These are phyloP conservation scores for Dactylellina haptotyla DNA, from an alignment of 2,329 filamentous ascomycete genomes.

Conservation along the genomic window DNA sequence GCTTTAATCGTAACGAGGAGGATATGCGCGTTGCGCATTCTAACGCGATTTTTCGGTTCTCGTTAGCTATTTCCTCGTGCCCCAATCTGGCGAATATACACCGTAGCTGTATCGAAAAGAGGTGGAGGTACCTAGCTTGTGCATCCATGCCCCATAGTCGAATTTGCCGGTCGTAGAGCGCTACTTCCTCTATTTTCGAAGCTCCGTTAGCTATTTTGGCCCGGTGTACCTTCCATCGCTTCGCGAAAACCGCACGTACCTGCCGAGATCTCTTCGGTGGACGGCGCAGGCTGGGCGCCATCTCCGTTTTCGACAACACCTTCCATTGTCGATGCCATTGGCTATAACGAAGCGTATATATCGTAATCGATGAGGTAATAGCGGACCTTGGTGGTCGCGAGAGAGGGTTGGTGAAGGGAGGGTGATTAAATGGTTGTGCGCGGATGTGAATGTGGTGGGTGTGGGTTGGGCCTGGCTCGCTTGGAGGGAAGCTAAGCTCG, in stretches of 20 bases:
- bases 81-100: too few species aligned
- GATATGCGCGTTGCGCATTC: conserved; percentile 87
- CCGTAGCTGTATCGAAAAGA: neutral
- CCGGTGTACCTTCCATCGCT: neutral
- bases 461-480: neutral
- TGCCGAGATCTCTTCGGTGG: conserved; percentile 39
- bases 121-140: conserved; percentile 73
- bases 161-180: conserved; percentile 96
- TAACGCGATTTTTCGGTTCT: conserved; percentile 60
- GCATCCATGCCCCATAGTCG: conserved; percentile 96
- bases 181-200: conserved; percentile 79
- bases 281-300: conserved; percentile 69
- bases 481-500: conserved; percentile 16
- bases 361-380: neutral
- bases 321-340: conserved; percentile 38
- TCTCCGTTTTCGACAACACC: conserved; percentile 60
- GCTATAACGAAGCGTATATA: neutral
- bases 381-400: neutral
- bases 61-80: too few species aligned
- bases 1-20: conserved; percentile 88
- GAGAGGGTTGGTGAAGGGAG: neutral
- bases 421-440: neutral
- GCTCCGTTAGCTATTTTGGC: too few species aligned
- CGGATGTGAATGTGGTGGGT: neutral
- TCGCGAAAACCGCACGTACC: conserved; percentile 53